Evolutionary conservation across 768 basidiomycete genomes (phyloP).

Genomic region (Suillus placidus): DNA sequence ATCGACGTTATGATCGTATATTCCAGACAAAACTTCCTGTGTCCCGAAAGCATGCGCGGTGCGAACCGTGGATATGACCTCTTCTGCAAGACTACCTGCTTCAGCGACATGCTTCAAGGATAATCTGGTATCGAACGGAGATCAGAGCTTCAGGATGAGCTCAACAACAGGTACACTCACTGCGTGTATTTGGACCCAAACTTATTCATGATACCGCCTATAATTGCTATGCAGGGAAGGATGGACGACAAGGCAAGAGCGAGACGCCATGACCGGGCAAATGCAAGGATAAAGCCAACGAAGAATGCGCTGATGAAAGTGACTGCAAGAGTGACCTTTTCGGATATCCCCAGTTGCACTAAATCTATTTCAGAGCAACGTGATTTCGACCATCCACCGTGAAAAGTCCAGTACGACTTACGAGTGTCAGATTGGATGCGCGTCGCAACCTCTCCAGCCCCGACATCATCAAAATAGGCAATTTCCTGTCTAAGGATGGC

Average conservation of each 20-base stretch:
- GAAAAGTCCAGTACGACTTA: background rate
- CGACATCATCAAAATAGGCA: conserved; percentile 47
- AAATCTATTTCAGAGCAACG: conserved; percentile 28
- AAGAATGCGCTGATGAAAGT: conserved; percentile 46
- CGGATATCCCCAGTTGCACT: conserved; percentile 55
- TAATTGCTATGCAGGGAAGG: conserved; percentile 50
- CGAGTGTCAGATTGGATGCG: conserved; percentile 40
- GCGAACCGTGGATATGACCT: conserved; percentile 58
- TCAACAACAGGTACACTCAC: background rate
- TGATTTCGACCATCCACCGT: background rate
- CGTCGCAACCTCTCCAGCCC: conserved; percentile 61
- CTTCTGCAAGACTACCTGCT: conserved; percentile 58
- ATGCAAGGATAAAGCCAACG: conserved; percentile 51
- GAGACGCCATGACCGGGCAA: conserved; percentile 45
- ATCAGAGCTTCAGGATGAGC: background rate
- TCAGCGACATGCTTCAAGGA: conserved; percentile 48
- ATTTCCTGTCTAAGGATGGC: conserved; percentile 54
- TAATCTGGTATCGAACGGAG: conserved; percentile 19
- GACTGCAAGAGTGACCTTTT: conserved; percentile 48
- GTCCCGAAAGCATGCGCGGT: conserved; percentile 61
- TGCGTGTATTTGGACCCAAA: conserved; percentile 37
- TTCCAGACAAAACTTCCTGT: conserved; percentile 41
- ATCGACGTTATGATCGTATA: conserved; percentile 48
- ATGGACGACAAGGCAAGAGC: conserved; percentile 52
- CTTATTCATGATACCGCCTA: conserved; percentile 43